Evolutionary conservation across 768 basidiomycete species (phyloP), one percentile per base, ranked within the genome.

Genomic region (Auricularia sp.): DNA sequence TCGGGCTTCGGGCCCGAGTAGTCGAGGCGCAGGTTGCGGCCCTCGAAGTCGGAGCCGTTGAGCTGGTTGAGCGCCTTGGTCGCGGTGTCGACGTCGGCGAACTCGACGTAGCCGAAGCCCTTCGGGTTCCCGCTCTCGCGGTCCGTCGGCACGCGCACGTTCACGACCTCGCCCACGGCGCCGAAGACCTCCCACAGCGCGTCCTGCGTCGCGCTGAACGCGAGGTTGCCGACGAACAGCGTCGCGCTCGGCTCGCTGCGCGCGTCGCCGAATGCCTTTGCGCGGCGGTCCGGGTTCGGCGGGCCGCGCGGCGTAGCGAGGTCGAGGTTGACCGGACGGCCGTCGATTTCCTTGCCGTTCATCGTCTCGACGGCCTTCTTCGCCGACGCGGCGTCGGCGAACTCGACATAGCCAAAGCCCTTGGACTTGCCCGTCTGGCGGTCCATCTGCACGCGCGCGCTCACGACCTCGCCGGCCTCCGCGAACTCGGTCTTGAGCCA

Each of bases 51-150:
- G 64, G 79, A 75, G 36, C 91, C 90, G 47, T 82, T 80, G 34
- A 84, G 79, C 3, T 82, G 84, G 69, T 82, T 85, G 66, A 86
- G 84, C 2, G 96, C 96, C 72, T 86, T 87, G 77, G 87, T 87
- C 11, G 97, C 91, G 63, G 82, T 77, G 34, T 87, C 90, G 44
- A 92, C 71, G 69, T 88, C 87, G 68, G 87, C 84, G 75, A 95
- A 97, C 75, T 98, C 93, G 72, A 99, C 90, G 76, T 98, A 98
- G 23, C 87, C 97, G 76, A 96, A 98, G 71, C 97, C 97, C 76
- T 98, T 98, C 58, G 91, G 87, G 66, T 80, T 83, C 35, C 93
- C 94, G 6, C 89, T 83, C 61, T 99, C 97, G 68, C 91, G 82
- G 75, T 98, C 94, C 44, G 94, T 97, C 36, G 94, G 93, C 61